A percentile compares a stretch with the other conserved stretches of the same genome.
Evolutionary conservation across 352 stramenopile species (phyloP).

Genomic region (Phytophthora capsici): DNA sequence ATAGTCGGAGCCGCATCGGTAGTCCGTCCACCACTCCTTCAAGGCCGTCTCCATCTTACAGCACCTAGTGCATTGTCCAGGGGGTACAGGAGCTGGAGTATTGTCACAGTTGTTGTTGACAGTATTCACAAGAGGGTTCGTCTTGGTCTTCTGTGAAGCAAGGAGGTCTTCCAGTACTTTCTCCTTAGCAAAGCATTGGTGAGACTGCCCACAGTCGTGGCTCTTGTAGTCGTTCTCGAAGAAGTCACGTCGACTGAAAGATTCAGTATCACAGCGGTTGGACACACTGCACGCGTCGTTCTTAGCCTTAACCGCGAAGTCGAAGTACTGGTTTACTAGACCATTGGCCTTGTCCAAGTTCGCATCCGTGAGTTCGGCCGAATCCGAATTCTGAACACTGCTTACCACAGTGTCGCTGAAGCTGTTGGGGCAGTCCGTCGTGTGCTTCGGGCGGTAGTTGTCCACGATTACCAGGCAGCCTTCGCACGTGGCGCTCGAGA

Average conservation of each 20-base stretch:
- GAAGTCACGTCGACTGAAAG: conserved; percentile 25
- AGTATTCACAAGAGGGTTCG: conserved; percentile 44
- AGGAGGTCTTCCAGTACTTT: conserved; percentile 38
- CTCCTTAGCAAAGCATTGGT: conserved; percentile 42
- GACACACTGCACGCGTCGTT: conserved; percentile 54
- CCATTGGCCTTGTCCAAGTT: conserved; percentile 40
- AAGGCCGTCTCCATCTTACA: conserved; percentile 51
- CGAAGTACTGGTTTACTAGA: conserved; percentile 41
- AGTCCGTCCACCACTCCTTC: conserved; percentile 72
- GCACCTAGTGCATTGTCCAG: conserved; percentile 53
- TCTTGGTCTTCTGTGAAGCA: conserved; percentile 17
- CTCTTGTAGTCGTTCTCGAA: conserved; percentile 39
- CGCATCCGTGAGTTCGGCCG: conserved; percentile 32
- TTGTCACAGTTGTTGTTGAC: conserved; percentile 23
- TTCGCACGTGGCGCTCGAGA: conserved; percentile 39
- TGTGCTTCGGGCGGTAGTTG: conserved; percentile 50
- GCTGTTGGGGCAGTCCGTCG: conserved; percentile 39
- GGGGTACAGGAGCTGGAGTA: conserved; percentile 36
- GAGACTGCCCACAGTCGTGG: conserved; percentile 18
- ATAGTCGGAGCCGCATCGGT: conserved; percentile 60
- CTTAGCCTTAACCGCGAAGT: conserved; percentile 43
- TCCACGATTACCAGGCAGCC: conserved; percentile 69
- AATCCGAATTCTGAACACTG: conserved; percentile 4
- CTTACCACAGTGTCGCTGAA: conserved; percentile 44
- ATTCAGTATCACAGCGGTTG: no score